Base-by-base conservation (phyloP, 2,329 filamentous ascomycete genomes). In the Epichloe coenophiala region DNA sequence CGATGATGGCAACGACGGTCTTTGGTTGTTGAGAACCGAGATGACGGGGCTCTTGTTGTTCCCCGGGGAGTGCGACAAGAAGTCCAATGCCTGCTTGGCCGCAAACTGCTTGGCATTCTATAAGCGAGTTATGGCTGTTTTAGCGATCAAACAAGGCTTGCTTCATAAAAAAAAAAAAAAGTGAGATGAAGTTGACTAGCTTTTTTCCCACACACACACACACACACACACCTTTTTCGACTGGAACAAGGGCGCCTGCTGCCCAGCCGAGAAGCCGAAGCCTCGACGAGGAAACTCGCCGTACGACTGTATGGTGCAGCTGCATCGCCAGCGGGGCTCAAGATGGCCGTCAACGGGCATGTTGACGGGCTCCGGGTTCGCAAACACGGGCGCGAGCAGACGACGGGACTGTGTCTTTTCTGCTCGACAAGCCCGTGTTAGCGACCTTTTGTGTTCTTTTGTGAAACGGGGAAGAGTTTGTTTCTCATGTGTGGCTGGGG, bases 21-120 rank as follows among this genome's bases (percentile, higher is more conserved):
- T 48, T 39, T 36, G 35, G 23, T 37, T 33, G 23, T 42, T 33
- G n/a, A 37, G 47, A 9, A 33, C 36, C 15, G 15, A 6, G 11
- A 19, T 13, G 3, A 13, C 3, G 9, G 39, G 3, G 13, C 4
- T 42, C 27, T 4, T 15, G 31, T 4, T 15, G 31, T 0, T 42
- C 7, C 17, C 17, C 6, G 23, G 27, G 9, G 36, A 17, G 23
- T n/a, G 37, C 23, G 44, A n/a, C 36, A 77, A 63, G 63, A 68
- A 75, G 7, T 67, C 60, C 21, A 72, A 56, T 23, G 74, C 74
- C 12, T 66, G 68, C 56, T 69, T 70, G 21, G 76, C 75, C 1
- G 77, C 76, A 54, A 72, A 77, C 53, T 71, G 66, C 60, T 75
- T 78, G 23, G 77, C 75, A 37, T 71, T 60, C 63, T 70, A 45